Base-by-base conservation (phyloP, 192 early-diverging fungal genomes). In the Podila epicladia region DNA sequence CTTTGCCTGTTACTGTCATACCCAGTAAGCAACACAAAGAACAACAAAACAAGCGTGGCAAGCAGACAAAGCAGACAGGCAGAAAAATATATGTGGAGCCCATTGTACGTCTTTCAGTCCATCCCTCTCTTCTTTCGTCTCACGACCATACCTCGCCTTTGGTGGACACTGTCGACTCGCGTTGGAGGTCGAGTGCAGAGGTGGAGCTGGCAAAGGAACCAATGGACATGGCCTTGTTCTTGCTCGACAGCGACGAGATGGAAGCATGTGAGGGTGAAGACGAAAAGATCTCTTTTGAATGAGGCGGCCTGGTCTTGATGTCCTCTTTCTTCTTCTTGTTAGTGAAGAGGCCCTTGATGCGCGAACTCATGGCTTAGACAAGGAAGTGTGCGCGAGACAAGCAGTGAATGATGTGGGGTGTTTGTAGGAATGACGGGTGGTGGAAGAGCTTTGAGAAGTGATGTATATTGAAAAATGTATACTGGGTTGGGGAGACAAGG, bases 311-410 rank as follows among this genome's bases (percentile, higher is more conserved):
- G 13, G 67, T n/a, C 15, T 41, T 24, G n/a, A 41, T 60, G 32
- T 64, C 76, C 38, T 79, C 70, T 9, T 72, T 72, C 24, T 79
- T 79, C 61, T 79, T 79, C 65, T 79, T 79, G 70, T 61, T 79
- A 13, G 70, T 63, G 58, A 79, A 79, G 69, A 79, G 76, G 35
- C 76, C 76, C 32, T 79, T 79, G 76, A 79, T 79, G 65, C 76
- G 76, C 3, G 76, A 32, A 26, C 76, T 79, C 76, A 79, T 79
- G 11, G 48, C 41, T 45, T 45, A 45, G 41, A 45, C 41, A 45
- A 45, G 41, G 41, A 17, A 12, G 41, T 45, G 13, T 45, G 41
- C 41, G 41, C 41, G 41, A 45, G 41, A 45, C 41, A 37, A 9
- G 0, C 15, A 45, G 41, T 17, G 13, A 45, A 3, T 17, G 41